These are phyloP conservation scores for Phyllostachys edulis DNA, from an alignment of 176 grass and related monocot species.

Conservation along the genomic window DNA sequence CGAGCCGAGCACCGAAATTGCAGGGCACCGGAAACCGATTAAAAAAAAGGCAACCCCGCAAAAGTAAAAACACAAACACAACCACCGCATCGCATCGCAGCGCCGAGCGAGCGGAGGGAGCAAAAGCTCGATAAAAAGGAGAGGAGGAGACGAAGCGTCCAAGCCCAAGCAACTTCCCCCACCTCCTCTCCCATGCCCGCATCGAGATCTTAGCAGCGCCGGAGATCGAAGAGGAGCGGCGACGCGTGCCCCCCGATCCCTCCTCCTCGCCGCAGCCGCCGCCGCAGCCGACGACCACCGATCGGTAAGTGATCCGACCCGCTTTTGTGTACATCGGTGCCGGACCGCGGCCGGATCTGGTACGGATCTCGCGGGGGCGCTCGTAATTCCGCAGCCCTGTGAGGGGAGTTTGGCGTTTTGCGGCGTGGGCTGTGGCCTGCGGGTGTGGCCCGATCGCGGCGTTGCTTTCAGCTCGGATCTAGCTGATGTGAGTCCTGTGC, in stretches of 20 bases:
- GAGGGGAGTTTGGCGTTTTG: conserved; percentile 24
- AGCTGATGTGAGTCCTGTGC: conserved; percentile 21
- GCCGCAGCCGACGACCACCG: conserved; percentile 29
- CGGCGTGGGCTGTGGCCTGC: conserved; percentile 9
- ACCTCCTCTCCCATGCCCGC: conserved; percentile 28
- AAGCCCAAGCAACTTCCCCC: conserved; percentile 49
- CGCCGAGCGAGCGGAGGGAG: conserved; percentile 42
- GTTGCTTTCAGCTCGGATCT: conserved; percentile 59
- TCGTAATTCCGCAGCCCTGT: conserved; percentile 33
- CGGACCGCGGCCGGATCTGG: conserved; percentile 57
- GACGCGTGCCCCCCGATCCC: conserved; percentile 37
- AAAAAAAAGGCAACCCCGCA: conserved; percentile 42
- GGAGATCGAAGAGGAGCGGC: conserved; percentile 42
- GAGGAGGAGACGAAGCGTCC: conserved; percentile 56
- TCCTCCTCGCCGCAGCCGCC: conserved; percentile 15
- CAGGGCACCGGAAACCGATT: conserved; percentile 35
- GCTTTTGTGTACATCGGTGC: conserved; percentile 2
- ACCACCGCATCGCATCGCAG: conserved; percentile 40
- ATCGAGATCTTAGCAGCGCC: conserved; percentile 53
- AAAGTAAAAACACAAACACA: conserved; percentile 45
- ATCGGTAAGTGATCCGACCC: conserved; percentile 44
- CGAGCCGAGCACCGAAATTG: conserved; percentile 47
- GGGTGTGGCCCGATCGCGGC: conserved; percentile 28
- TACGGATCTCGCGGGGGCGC: conserved; percentile 39
- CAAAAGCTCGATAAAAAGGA: conserved; percentile 61